Conservation (phyloP, 768 basidiomycete species). For the Goffeauzyma gilvescens region DNA sequence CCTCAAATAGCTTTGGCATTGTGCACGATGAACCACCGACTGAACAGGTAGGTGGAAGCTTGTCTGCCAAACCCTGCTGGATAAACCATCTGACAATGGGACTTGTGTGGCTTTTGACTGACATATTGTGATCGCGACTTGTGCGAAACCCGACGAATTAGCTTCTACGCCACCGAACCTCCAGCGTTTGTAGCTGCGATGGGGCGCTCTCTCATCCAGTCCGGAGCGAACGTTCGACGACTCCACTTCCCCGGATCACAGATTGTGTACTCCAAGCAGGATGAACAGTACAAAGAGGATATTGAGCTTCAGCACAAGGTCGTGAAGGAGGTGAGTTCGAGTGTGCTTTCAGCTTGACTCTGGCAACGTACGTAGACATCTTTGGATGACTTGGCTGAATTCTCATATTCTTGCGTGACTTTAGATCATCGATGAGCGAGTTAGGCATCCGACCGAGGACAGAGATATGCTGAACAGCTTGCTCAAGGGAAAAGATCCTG, state of each 20-base stretch:
- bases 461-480: slow-evolving; percentile 39
- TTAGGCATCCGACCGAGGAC: slow-evolving; percentile 32
- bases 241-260: slow-evolving; percentile 33
- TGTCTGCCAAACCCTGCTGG: neutral
- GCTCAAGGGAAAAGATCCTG: slow-evolving; percentile 36
- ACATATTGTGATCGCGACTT: no score
- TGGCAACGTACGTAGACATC: no score
- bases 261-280: slow-evolving; percentile 31
- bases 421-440: slow-evolving; percentile 31
- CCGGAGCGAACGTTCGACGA: slow-evolving; percentile 31
- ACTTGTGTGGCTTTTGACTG: no score
- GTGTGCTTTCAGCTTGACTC: neutral
- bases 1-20: slow-evolving; percentile 35
- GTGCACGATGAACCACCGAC: slow-evolving; percentile 37
- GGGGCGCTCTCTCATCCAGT: slow-evolving; percentile 35
- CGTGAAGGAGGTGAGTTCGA: slow-evolving; percentile 32
- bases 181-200: slow-evolving; percentile 16
- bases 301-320: slow-evolving; percentile 36
- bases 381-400: no score
- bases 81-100: no score
- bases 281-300: slow-evolving; percentile 35
- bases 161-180: slow-evolving; percentile 12
- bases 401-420: neutral
- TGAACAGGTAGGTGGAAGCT: slow-evolving; percentile 34
- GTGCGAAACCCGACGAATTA: no score